phyloP scores from a whole-genome alignment of 2,329 filamentous ascomycete genomes.

The Talaromyces albobiverticillius region DNA sequence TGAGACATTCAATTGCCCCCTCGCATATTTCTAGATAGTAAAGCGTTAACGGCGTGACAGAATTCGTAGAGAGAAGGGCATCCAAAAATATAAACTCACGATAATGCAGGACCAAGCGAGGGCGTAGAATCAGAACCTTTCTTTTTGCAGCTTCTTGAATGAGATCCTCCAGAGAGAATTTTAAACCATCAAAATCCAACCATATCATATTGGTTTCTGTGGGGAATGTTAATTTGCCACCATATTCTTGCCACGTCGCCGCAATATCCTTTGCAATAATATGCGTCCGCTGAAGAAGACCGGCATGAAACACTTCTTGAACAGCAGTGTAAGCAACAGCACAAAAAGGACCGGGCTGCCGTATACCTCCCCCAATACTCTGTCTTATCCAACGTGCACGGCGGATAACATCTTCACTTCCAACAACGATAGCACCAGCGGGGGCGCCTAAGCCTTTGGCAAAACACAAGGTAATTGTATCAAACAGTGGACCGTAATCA shows the following conservation, averaged over 20 bases:
- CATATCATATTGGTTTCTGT: conserved; percentile 81
- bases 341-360: conserved; percentile 69
- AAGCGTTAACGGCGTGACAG: too few relatives aligned
- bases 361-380: conserved; percentile 69
- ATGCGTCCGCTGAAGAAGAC: conserved; percentile 57
- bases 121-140: not conserved
- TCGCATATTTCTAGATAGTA: not conserved
- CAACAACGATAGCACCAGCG: conserved; percentile 67
- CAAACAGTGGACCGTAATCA: conserved; percentile 64
- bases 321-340: conserved; percentile 69
- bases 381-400: conserved; percentile 68
- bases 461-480: conserved; percentile 69
- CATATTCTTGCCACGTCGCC: conserved; percentile 60
- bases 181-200: conserved; percentile 63
- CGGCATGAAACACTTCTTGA: conserved; percentile 67
- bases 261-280: conserved; percentile 56
- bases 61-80: not conserved
- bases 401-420: conserved; percentile 51
- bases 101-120: not conserved
- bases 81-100: not conserved
- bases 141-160: not conserved
- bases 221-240: conserved; percentile 62
- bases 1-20: not conserved
- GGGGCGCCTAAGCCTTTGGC: conserved; percentile 74
- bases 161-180: conserved; percentile 28